Evolutionary conservation across 768 basidiomycete species (phyloP).

Genomic region (Podaxis sp.): DNA sequence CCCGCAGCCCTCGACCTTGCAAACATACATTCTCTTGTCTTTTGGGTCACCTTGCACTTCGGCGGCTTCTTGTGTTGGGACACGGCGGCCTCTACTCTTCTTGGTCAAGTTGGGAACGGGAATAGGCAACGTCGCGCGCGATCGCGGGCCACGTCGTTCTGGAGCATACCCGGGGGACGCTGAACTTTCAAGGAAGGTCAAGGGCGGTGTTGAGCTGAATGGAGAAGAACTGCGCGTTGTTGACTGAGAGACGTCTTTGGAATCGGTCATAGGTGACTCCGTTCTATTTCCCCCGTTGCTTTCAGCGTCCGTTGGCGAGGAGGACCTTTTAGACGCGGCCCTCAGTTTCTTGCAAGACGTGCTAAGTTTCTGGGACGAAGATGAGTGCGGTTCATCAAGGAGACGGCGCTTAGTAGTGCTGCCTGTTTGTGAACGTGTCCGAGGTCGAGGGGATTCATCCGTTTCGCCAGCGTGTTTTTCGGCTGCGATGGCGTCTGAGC

Average conservation of each 20-base stretch:
- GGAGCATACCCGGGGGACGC: constrained; percentile 17
- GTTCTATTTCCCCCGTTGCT: constrained; percentile 8
- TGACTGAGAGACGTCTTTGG: constrained; percentile 6
- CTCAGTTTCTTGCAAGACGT: constrained; percentile 11
- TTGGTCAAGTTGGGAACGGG: constrained; percentile 80
- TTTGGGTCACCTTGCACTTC: constrained; percentile 25
- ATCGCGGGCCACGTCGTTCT: constrained; percentile 45
- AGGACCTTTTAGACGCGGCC: constrained; percentile 10
- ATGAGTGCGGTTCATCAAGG: constrained; percentile 19
- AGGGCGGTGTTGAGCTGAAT: constrained; percentile 9
- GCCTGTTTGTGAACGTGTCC: constrained; percentile 38
- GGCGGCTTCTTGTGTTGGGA: constrained; percentile 50
- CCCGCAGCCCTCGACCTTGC: constrained; percentile 67
- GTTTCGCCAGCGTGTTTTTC: constrained; percentile 5
- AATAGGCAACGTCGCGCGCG: constrained; percentile 58
- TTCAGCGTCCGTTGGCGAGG: constrained; percentile 8
- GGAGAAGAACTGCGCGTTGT: constrained; percentile 15
- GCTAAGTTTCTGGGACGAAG: constrained; percentile 6
- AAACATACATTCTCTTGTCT: constrained; percentile 48
- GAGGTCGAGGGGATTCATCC: constrained; percentile 25
- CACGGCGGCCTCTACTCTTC: constrained; percentile 76
- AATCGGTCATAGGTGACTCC: constrained; percentile 11
- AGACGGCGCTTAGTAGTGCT: constrained; percentile 29
- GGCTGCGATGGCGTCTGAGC: background rate
- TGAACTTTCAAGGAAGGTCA: constrained; percentile 21